These are phyloP conservation scores for Prosopis cineraria DNA, from an alignment of 306 rosid species.

Conservation along the genomic window DNA sequence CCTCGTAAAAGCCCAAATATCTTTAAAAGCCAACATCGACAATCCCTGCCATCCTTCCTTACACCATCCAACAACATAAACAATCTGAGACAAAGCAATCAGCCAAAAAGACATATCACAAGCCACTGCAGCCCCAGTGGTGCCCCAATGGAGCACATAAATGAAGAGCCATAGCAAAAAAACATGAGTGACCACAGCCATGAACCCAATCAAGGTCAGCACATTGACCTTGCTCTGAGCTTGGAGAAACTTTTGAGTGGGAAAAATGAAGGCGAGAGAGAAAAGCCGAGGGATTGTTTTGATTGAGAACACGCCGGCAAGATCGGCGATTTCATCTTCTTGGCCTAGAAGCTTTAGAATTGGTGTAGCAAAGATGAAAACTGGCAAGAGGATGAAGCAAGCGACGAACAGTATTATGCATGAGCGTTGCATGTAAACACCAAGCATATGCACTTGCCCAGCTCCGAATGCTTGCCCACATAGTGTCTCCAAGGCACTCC, in stretches of 20 bases:
- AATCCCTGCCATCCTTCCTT: constrained; percentile 57
- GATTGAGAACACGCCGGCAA: constrained; percentile 42
- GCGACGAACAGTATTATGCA: constrained; percentile 41
- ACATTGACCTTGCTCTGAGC: constrained; percentile 54
- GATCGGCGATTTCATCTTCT: constrained; percentile 44
- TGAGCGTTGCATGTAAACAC: constrained; percentile 50
- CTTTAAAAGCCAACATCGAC: constrained; percentile 47
- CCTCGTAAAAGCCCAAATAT: constrained; percentile 51
- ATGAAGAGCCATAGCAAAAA: constrained; percentile 52
- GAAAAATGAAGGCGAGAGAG: constrained; percentile 51
- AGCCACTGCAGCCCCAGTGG: constrained; percentile 52
- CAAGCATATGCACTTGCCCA: not conserved
- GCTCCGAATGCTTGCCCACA: not conserved
- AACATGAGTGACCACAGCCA: not conserved
- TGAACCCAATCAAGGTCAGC: not conserved
- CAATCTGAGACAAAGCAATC: constrained; percentile 39
- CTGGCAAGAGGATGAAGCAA: constrained; percentile 42
- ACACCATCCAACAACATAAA: constrained; percentile 54
- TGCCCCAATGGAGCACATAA: constrained; percentile 41
- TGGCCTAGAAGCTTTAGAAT: constrained; percentile 51
- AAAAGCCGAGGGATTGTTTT: constrained; percentile 48
- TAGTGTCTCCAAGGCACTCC: not conserved
- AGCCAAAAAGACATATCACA: constrained; percentile 44
- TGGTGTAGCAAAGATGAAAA: constrained; percentile 49
- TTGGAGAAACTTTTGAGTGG: constrained; percentile 54